Evolutionary conservation across 768 basidiomycete genomes (phyloP).

Genomic region (Coprinellus micaceus): DNA sequence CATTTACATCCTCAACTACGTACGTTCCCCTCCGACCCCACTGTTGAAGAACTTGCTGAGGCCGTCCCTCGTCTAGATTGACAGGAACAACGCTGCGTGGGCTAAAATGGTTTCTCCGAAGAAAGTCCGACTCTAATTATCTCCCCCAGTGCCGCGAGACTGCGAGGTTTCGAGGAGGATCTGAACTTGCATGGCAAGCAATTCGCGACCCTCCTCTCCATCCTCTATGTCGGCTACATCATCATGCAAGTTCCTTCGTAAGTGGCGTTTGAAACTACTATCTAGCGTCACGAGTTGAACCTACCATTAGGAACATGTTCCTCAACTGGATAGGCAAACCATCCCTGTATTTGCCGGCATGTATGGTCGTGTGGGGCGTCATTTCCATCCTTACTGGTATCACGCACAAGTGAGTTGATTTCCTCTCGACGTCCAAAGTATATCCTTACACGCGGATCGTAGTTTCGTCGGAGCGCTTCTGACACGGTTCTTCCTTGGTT

Average conservation of each 20-base stretch:
- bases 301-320: constrained; percentile 61
- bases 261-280: constrained; percentile 20
- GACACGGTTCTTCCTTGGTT: constrained; percentile 78
- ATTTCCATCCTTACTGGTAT: constrained; percentile 41
- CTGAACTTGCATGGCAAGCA: constrained; percentile 53
- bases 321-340: constrained; percentile 66
- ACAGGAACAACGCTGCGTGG: constrained; percentile 73
- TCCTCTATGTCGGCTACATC: constrained; percentile 71
- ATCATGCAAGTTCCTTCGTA: constrained; percentile 79
- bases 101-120: constrained; percentile 13
- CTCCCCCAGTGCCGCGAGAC: constrained; percentile 56
- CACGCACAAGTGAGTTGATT: constrained; percentile 33
- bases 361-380: constrained; percentile 73
- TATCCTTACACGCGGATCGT: constrained; percentile 15
- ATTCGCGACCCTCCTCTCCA: constrained; percentile 64
- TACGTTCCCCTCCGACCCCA: constrained; percentile 16
- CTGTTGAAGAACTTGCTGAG: constrained; percentile 5
- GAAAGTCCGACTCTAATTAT: background rate
- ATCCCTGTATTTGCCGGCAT: constrained; percentile 61
- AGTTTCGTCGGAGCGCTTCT: constrained; percentile 68
- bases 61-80: constrained; percentile 42
- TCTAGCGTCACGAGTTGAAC: background rate
- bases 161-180: constrained; percentile 69
- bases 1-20: constrained; percentile 52
- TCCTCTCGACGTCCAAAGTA: background rate